Percentiles rank a stretch among this genome's conserved stretches.
Evolutionary conservation across 1,139 yeast genomes (phyloP).

Genomic region (Candida tunisiensis): DNA sequence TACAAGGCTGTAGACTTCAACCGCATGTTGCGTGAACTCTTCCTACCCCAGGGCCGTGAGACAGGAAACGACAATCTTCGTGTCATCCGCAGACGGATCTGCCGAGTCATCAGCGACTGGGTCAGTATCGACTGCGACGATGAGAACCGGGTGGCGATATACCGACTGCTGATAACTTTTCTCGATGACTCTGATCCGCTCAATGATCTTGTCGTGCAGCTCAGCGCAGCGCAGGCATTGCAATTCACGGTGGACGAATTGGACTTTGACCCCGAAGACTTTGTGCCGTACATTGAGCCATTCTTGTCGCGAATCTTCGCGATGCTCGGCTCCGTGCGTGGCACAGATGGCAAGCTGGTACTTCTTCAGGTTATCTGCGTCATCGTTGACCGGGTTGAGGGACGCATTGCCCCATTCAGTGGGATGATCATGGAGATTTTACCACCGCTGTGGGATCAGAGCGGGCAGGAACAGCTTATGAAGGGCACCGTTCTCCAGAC

Average conservation of each 20-base stretch:
- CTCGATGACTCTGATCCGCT: conserved; percentile 27
- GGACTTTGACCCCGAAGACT: conserved; percentile 57
- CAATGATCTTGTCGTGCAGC: conserved; percentile 57
- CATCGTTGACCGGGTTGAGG: conserved; percentile 38
- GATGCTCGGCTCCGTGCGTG: conserved; percentile 29
- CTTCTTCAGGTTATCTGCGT: conserved; percentile 51
- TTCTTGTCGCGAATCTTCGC: conserved; percentile 32
- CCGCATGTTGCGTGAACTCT: conserved; percentile 34
- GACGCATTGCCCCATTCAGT: conserved; percentile 12
- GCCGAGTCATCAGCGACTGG: conserved; percentile 73
- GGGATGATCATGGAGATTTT: conserved; percentile 40
- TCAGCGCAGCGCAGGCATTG: conserved; percentile 62
- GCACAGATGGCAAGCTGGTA: conserved; percentile 49
- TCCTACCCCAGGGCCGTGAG: conserved; percentile 41
- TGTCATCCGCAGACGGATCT: conserved; percentile 61
- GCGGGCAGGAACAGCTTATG: conserved; percentile 42
- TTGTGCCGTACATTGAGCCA: conserved; percentile 44
- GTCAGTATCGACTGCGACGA: conserved; percentile 45
- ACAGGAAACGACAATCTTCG: conserved; percentile 19
- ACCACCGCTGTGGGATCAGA: conserved; percentile 60
- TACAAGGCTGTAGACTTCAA: conserved; percentile 51
- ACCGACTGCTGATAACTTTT: conserved; percentile 32
- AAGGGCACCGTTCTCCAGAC: conserved; percentile 59
- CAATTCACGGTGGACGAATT: conserved; percentile 64
- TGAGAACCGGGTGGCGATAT: conserved; percentile 41